A percentile compares a stretch with the other conserved stretches of the same genome.
Evolutionary conservation across 2,329 filamentous ascomycete species (phyloP).

Genomic region (Neoscytalidium dimidiatum): DNA sequence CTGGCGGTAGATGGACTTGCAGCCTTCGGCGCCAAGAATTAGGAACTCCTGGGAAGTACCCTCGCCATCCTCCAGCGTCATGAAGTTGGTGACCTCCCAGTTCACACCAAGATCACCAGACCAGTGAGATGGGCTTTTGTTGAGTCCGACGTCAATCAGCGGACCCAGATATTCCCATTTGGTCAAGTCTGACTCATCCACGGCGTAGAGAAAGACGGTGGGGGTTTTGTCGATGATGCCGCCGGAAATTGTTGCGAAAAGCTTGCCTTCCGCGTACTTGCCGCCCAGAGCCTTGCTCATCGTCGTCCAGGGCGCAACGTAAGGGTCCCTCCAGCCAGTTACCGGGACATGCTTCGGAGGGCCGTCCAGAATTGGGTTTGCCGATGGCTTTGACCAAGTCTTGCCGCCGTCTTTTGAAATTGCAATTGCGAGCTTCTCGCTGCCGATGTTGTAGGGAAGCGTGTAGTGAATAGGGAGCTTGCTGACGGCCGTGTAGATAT

Average conservation of each 20-base stretch:
- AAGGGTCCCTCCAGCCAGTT: slow-evolving; percentile 48
- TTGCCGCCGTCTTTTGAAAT: slow-evolving; percentile 40
- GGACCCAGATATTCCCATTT: slow-evolving; percentile 50
- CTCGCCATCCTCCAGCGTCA: slow-evolving; percentile 38
- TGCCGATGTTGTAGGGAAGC: slow-evolving; percentile 37
- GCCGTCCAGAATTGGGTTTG: slow-evolving; percentile 42
- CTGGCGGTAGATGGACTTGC: slow-evolving; percentile 26
- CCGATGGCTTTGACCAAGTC: slow-evolving; percentile 37
- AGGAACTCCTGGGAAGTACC: slow-evolving; percentile 41
- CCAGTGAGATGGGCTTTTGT: slow-evolving; percentile 46
- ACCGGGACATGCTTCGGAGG: slow-evolving; percentile 37
- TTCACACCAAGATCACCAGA: slow-evolving; percentile 54
- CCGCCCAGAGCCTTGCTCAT: slow-evolving; percentile 25
- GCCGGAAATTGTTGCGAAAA: slow-evolving; percentile 54
- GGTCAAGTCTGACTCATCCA: slow-evolving; percentile 42
- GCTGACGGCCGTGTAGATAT: slow-evolving; percentile 45
- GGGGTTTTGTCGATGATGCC: slow-evolving; percentile 46
- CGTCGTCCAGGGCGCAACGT: slow-evolving; percentile 33
- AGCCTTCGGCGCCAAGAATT: slow-evolving; percentile 51
- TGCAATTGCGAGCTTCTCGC: slow-evolving; percentile 43
- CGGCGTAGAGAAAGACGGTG: slow-evolving; percentile 50
- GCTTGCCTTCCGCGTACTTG: slow-evolving; percentile 20
- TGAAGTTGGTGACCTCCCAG: slow-evolving; percentile 54
- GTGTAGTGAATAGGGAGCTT: slow-evolving; percentile 44
- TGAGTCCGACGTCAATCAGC: slow-evolving; percentile 44